phyloP scores from a whole-genome alignment of 192 early-diverging fungal species.

The Dissophora ornata region DNA sequence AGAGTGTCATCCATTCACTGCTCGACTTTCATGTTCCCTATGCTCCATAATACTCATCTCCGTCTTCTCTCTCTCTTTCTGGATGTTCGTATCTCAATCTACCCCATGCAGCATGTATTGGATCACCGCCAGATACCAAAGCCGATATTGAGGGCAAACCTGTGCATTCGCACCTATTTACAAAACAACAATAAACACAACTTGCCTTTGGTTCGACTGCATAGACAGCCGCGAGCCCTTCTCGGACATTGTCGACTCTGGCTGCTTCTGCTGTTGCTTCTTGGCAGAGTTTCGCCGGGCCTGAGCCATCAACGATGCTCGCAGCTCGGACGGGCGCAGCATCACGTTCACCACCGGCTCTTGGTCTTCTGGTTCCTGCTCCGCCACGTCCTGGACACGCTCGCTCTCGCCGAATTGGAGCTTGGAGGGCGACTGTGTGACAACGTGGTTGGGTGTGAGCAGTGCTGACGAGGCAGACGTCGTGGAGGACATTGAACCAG shows the following conservation, averaged over 20 bases:
- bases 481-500: constrained; percentile 33
- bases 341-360: constrained; percentile 32
- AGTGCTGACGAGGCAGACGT: constrained; percentile 7
- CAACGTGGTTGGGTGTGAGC: constrained; percentile 1
- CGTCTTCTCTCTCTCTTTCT: neutral
- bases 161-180: too few species aligned
- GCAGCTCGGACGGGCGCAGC: constrained; percentile 34
- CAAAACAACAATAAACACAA: neutral
- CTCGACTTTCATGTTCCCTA: neutral
- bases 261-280: constrained; percentile 3
- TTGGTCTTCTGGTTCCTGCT: constrained; percentile 17
- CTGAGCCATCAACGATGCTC: constrained; percentile 44
- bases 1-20: constrained; percentile 13
- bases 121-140: too few species aligned
- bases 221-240: constrained; percentile 24
- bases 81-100: too few species aligned
- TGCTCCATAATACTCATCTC: too few species aligned
- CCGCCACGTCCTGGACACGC: constrained; percentile 1
- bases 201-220: constrained; percentile 38
- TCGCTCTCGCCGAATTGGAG: constrained; percentile 42
- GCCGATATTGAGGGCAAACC: too few species aligned
- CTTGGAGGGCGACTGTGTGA: constrained; percentile 7
- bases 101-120: constrained; percentile 2
- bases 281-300: constrained; percentile 17
- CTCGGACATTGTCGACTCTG: constrained; percentile 31